phyloP scores from a whole-genome alignment of 2,329 filamentous ascomycete species.

The Trichocomaceae sp. region DNA sequence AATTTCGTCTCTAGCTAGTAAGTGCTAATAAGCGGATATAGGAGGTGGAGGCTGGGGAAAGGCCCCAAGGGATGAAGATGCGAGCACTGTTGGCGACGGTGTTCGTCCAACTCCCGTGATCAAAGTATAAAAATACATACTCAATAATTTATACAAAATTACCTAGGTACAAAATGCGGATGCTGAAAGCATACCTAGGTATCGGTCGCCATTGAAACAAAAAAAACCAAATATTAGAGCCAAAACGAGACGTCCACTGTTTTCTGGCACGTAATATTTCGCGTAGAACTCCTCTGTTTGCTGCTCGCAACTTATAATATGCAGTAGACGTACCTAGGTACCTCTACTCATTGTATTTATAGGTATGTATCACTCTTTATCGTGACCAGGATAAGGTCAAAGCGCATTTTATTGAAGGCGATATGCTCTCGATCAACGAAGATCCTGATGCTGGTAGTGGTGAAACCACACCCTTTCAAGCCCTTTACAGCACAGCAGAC shows the following conservation, averaged over 20 bases:
- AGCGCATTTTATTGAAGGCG: conserved; percentile 45
- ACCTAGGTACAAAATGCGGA: too few relatives aligned
- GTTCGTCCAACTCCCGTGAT: background rate
- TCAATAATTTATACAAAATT: background rate
- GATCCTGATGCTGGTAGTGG: background rate
- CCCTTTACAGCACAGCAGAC: conserved; percentile 23
- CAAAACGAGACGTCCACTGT: too few relatives aligned
- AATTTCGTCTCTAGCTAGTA: background rate
- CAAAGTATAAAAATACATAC: background rate
- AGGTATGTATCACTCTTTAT: conserved; percentile 62
- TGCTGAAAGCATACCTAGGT: too few relatives aligned
- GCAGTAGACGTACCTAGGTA: too few relatives aligned
- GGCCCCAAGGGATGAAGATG: background rate
- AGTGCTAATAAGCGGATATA: conserved; percentile 2
- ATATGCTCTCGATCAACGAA: conserved; percentile 28
- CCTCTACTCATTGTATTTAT: too few relatives aligned
- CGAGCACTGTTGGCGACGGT: background rate
- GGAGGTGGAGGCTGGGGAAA: conserved; percentile 14
- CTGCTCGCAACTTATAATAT: too few relatives aligned
- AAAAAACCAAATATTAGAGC: too few relatives aligned
- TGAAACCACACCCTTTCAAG: background rate
- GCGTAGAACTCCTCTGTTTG: too few relatives aligned
- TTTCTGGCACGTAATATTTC: too few relatives aligned
- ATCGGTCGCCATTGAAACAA: too few relatives aligned
- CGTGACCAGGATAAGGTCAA: conserved; percentile 47